Evolutionary conservation across 2,329 filamentous ascomycete genomes (phyloP).

Genomic region (Epichloe gansuensis): DNA sequence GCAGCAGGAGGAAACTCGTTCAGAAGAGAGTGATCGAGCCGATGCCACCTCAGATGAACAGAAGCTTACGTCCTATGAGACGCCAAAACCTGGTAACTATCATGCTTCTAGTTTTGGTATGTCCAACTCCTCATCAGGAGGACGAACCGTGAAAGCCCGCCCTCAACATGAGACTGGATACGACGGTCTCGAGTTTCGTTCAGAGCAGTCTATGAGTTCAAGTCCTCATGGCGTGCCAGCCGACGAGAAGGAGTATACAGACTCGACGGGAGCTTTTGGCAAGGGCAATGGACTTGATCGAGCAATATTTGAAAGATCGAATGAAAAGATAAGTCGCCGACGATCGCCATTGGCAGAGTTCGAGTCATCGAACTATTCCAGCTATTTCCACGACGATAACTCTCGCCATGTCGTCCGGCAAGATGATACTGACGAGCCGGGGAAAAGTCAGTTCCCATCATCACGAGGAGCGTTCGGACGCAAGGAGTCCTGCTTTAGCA

Average conservation of each 20-base stretch:
- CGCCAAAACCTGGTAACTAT: neutral
- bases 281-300: neutral
- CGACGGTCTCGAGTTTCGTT: neutral
- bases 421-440: neutral
- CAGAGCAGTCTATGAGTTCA: neutral
- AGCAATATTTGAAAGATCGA: neutral
- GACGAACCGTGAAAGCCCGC: neutral
- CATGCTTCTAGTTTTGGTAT: neutral
- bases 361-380: neutral
- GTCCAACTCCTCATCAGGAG: neutral
- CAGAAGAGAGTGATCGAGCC: neutral
- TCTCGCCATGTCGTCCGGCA: neutral
- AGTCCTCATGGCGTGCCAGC: neutral
- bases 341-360: conserved; percentile 1
- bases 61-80: neutral
- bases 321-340: neutral
- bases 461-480: conserved; percentile 3
- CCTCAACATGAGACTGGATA: neutral
- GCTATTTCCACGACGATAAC: neutral
- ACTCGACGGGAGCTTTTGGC: neutral
- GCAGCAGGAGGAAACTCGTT: neutral
- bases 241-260: neutral
- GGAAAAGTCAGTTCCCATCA: neutral
- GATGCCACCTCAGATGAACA: neutral
- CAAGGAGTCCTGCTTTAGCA: neutral